A percentile compares a stretch with the other conserved stretches of the same genome.
These are phyloP conservation scores for Melaleuca quinquenervia DNA, from an alignment of 345 rosid species.

Conservation along the genomic window DNA sequence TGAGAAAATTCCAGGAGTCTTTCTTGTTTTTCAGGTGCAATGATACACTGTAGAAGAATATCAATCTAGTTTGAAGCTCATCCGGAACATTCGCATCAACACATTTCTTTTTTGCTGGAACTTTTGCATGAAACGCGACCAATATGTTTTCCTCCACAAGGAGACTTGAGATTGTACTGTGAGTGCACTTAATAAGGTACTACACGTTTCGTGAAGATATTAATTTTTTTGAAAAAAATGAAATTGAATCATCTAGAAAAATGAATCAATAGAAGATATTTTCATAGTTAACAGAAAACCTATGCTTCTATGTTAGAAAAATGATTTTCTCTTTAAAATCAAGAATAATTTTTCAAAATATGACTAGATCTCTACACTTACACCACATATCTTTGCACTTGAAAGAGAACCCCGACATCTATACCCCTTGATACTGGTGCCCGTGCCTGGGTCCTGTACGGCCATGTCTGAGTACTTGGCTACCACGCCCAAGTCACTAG, in stretches of 20 bases:
- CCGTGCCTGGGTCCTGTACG: neutral
- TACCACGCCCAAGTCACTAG: neutral
- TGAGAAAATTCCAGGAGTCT: neutral
- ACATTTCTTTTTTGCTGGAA: neutral
- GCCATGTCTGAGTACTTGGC: neutral
- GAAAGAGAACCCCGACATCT: neutral
- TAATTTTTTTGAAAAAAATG: neutral
- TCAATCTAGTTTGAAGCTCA: neutral
- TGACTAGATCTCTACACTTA: neutral
- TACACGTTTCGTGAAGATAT: rapidly evolving
- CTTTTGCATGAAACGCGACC: neutral
- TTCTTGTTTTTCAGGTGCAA: neutral
- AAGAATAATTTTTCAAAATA: neutral
- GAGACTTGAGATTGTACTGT: neutral
- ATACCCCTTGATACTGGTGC: neutral
- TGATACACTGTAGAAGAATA: neutral
- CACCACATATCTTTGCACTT: neutral
- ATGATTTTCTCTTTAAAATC: neutral
- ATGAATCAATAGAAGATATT: neutral
- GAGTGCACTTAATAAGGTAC: neutral
- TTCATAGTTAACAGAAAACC: neutral
- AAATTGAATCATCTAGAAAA: neutral
- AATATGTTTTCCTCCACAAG: neutral
- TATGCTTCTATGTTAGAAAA: neutral
- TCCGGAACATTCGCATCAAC: neutral